phyloP scores from a whole-genome alignment of 768 basidiomycete species.

The Steccherinum ochraceum region DNA sequence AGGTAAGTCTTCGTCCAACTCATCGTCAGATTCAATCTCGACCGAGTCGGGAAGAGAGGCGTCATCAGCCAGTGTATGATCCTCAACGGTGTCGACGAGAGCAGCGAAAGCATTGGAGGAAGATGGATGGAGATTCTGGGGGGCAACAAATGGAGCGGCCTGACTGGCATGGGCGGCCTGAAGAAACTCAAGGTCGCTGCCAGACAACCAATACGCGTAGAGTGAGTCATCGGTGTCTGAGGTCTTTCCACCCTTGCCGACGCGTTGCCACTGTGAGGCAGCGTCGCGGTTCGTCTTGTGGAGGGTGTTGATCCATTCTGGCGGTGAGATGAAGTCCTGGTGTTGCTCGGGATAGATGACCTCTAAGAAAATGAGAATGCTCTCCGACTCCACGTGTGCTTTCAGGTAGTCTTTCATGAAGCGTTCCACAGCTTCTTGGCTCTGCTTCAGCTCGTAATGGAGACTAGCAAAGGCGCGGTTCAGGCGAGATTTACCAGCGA shows the following conservation, averaged over 20 bases:
- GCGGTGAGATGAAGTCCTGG: conserved; percentile 35
- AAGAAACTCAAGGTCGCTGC: conserved; percentile 44
- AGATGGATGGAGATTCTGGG: not conserved
- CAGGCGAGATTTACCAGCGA: conserved; percentile 35
- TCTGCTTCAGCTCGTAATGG: conserved; percentile 36
- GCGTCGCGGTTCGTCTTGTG: conserved; percentile 4
- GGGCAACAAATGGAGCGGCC: not conserved
- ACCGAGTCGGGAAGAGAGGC: not conserved
- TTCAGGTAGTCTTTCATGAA: conserved; percentile 24
- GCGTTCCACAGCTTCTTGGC: conserved; percentile 32
- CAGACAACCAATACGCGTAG: conserved; percentile 48
- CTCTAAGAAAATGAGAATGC: conserved; percentile 36
- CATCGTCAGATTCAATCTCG: not conserved
- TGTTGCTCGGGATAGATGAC: conserved; percentile 44
- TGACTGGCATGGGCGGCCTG: conserved; percentile 6
- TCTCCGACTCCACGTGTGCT: conserved; percentile 23
- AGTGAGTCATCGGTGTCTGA: conserved; percentile 21
- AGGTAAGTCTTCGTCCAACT: conserved; percentile 4
- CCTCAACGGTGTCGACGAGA: not conserved
- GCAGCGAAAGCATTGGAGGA: not conserved
- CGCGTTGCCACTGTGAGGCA: conserved; percentile 10
- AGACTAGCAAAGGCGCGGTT: conserved; percentile 23
- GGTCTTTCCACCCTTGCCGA: conserved; percentile 15
- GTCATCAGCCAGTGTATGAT: not conserved
- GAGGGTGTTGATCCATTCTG: conserved; percentile 36